Conservation (phyloP, 2,329 filamentous ascomycete genomes). For the Furcasterigmium sp. region DNA sequence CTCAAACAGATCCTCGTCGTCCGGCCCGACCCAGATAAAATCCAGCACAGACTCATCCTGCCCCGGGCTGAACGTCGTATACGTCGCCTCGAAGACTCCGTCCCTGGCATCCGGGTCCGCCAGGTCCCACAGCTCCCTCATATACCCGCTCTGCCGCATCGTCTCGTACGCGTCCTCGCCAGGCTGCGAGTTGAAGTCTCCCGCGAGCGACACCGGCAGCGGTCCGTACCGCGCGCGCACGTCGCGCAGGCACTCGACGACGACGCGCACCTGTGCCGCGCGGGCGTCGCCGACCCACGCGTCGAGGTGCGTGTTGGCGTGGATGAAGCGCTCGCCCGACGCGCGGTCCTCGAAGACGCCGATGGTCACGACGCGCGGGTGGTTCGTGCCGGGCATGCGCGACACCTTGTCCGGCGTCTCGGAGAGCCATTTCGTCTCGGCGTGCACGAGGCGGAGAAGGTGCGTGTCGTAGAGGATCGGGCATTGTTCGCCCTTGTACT, state of each 20-base stretch:
- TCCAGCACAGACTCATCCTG: slow-evolving; percentile 52
- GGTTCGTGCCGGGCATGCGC: slow-evolving; percentile 49
- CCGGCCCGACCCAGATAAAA: slow-evolving; percentile 50
- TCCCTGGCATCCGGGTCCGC: slow-evolving; percentile 8
- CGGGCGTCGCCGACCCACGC: slow-evolving; percentile 36
- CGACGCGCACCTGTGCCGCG: slow-evolving; percentile 36
- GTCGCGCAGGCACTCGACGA: slow-evolving; percentile 26
- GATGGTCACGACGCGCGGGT: slow-evolving; percentile 41
- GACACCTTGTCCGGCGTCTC: slow-evolving; percentile 51
- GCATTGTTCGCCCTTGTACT: slow-evolving; percentile 55
- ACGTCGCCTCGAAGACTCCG: slow-evolving; percentile 41
- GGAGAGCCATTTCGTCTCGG: slow-evolving; percentile 57
- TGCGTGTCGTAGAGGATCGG: slow-evolving; percentile 56
- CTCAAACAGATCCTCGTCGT: slow-evolving; percentile 25
- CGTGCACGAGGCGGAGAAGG: slow-evolving; percentile 44
- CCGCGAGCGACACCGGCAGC: slow-evolving; percentile 35
- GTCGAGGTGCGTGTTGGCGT: slow-evolving; percentile 50
- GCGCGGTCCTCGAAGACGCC: slow-evolving; percentile 37
- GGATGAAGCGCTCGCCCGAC: slow-evolving; percentile 31
- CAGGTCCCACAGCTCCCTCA: slow-evolving; percentile 29
- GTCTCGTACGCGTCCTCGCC: slow-evolving; percentile 23
- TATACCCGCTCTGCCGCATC: slow-evolving; percentile 17
- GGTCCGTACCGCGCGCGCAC: slow-evolving; percentile 11
- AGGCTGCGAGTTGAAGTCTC: slow-evolving; percentile 46
- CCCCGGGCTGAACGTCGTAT: slow-evolving; percentile 54